phyloP scores from a whole-genome alignment of 2,329 filamentous ascomycete genomes.

The Fusarium napiforme region DNA sequence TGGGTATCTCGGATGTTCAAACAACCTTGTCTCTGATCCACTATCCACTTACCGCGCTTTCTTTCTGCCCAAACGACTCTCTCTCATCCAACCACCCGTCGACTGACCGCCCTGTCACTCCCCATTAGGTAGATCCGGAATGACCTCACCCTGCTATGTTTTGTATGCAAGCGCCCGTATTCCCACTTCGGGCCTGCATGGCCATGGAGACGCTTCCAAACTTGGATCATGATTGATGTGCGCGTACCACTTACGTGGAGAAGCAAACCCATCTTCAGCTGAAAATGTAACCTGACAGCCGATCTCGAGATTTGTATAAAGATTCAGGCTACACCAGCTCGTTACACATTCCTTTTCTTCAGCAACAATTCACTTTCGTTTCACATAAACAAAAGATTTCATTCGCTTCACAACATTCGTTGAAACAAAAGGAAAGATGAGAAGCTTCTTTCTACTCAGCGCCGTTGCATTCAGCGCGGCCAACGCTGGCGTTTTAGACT shows the following conservation, averaged over 20 bases:
- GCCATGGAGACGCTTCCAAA: constrained; percentile 7
- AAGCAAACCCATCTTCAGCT: not conserved
- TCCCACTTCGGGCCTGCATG: not conserved
- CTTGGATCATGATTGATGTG: constrained; percentile 7
- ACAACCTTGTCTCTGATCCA: not conserved
- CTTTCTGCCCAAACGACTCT: constrained; percentile 5
- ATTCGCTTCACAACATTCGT: constrained; percentile 32
- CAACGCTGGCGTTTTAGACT: constrained; percentile 25
- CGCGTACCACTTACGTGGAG: not conserved
- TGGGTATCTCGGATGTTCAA: not conserved
- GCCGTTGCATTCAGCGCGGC: constrained; percentile 24
- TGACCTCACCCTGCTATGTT: constrained; percentile 30
- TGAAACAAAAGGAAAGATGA: constrained; percentile 23
- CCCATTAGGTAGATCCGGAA: constrained; percentile 4
- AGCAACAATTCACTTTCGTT: constrained; percentile 27
- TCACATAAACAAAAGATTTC: not conserved
- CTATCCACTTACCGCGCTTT: constrained; percentile 10
- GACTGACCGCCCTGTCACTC: constrained; percentile 27
- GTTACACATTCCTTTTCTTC: not conserved
- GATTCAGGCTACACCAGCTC: constrained; percentile 11
- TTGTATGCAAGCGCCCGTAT: constrained; percentile 32
- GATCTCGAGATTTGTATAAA: constrained; percentile 11
- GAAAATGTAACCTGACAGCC: not conserved
- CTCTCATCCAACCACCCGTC: constrained; percentile 17
- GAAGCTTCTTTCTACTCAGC: constrained; percentile 27